Evolutionary conservation across 148 eudicot species (phyloP).

Genomic region (Pharnaceum exiguum): DNA sequence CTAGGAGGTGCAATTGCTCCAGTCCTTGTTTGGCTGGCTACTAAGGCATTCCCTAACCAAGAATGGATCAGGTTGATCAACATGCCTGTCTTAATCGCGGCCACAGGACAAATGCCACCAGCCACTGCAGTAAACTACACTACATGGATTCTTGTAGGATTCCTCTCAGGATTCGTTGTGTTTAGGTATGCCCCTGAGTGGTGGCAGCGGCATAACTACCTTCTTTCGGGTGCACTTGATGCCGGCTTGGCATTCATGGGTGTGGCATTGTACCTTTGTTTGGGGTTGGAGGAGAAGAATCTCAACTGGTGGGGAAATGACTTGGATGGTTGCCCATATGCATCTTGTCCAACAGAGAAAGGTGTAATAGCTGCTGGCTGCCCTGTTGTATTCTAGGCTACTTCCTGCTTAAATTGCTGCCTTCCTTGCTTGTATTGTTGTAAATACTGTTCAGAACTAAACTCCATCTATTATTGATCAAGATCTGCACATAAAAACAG

Average conservation of each 20-base stretch:
- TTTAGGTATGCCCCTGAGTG: constrained; percentile 69
- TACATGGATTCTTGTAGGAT: constrained; percentile 80
- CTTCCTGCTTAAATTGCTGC: too few species aligned
- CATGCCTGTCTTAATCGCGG: constrained; percentile 86
- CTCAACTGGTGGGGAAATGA: constrained; percentile 95
- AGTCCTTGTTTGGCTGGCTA: constrained; percentile 68
- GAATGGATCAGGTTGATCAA: constrained; percentile 85
- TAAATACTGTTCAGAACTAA: too few species aligned
- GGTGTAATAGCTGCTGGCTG: constrained; percentile 64
- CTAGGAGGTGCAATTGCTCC: constrained; percentile 84
- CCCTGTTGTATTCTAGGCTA: constrained; percentile 44
- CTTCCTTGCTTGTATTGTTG: too few species aligned
- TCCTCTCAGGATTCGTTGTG: constrained; percentile 75
- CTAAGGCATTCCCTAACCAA: constrained; percentile 64
- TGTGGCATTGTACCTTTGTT: constrained; percentile 69
- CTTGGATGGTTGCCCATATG: constrained; percentile 84
- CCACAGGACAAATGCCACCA: constrained; percentile 80
- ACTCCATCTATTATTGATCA: too few species aligned
- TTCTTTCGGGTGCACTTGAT: constrained; percentile 85
- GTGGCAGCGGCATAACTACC: constrained; percentile 82
- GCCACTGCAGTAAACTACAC: constrained; percentile 91
- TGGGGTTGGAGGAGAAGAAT: constrained; percentile 63
- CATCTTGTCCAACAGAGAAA: constrained; percentile 76
- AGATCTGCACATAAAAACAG: too few species aligned
- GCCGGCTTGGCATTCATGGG: constrained; percentile 98